Conservation (phyloP, 2,329 filamentous ascomycete species). For the Epichloe gansuensis region DNA sequence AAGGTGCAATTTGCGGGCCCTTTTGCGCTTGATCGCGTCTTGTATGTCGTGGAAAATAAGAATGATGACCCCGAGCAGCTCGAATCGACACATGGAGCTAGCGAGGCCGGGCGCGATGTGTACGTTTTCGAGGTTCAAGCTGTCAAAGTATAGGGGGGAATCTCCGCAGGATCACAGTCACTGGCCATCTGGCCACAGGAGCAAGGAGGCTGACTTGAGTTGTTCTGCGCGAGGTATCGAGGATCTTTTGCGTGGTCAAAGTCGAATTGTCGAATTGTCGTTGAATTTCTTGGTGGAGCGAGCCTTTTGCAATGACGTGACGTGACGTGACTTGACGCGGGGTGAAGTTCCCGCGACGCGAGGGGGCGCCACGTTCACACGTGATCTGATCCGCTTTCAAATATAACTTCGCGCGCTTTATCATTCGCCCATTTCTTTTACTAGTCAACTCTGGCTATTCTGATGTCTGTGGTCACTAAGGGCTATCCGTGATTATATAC, state of each 20-base stretch:
- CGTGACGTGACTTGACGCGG: not conserved
- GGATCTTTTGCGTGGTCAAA: not conserved
- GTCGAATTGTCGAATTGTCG: not conserved
- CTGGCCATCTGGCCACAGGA: not conserved
- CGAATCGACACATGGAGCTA: slow-evolving; percentile 38
- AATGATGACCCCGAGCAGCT: slow-evolving; percentile 37
- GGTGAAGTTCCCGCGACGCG: not conserved
- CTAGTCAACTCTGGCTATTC: too few relatives aligned
- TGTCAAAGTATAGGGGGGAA: not conserved
- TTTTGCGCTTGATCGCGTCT: slow-evolving; percentile 25
- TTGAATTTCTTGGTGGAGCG: not conserved
- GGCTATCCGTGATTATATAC: too few relatives aligned
- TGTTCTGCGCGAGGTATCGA: not conserved
- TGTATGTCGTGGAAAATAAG: slow-evolving; percentile 32
- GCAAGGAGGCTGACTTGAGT: not conserved
- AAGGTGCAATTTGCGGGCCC: slow-evolving; percentile 14
- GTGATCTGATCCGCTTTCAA: slow-evolving; percentile 2
- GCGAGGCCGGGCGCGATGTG: not conserved
- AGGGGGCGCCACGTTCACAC: not conserved
- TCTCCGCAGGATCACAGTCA: not conserved
- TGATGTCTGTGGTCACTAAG: too few relatives aligned
- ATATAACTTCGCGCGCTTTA: too few relatives aligned
- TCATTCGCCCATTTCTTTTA: too few relatives aligned
- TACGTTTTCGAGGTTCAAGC: not conserved
- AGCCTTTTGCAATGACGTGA: not conserved